Percentiles rank a stretch among this genome's conserved stretches.
Conservation (phyloP, 2,329 filamentous ascomycete genomes). For the Penicillium sp. region DNA sequence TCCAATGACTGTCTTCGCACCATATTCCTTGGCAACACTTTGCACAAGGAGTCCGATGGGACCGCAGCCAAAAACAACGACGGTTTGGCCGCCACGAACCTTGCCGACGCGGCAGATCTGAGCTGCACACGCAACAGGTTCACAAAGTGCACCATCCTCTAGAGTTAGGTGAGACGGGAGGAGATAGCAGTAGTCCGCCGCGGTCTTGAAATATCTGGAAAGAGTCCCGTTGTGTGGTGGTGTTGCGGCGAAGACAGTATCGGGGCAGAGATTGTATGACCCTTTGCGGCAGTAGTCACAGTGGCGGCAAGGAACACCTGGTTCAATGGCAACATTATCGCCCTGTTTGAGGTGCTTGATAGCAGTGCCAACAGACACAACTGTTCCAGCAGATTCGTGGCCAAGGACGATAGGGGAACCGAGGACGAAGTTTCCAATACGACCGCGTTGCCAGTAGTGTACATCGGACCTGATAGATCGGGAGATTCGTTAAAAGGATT, state of each 20-base stretch:
- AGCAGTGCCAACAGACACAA: slow-evolving; percentile 23
- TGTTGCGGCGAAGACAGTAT: slow-evolving; percentile 52
- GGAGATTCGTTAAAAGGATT: too few relatives aligned
- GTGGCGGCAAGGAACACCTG: slow-evolving; percentile 40
- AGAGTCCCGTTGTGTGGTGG: slow-evolving; percentile 55
- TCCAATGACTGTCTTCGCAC: slow-evolving; percentile 49
- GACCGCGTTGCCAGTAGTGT: too few relatives aligned
- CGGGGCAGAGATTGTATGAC: slow-evolving; percentile 26
- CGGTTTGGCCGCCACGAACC: slow-evolving; percentile 44
- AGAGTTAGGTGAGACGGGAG: slow-evolving; percentile 49
- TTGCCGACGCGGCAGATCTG: slow-evolving; percentile 48
- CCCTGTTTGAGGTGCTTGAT: slow-evolving; percentile 27
- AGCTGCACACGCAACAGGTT: slow-evolving; percentile 56
- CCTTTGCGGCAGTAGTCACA: slow-evolving; percentile 27
- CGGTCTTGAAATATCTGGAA: slow-evolving; percentile 51
- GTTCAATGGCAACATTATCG: slow-evolving; percentile 28
- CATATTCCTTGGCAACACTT: slow-evolving; percentile 50
- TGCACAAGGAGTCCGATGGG: slow-evolving; percentile 53
- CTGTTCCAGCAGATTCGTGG: slow-evolving; percentile 28
- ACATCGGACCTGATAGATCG: too few relatives aligned
- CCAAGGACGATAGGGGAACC: slow-evolving; percentile 39
- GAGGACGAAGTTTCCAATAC: too few relatives aligned
- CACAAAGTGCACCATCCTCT: slow-evolving; percentile 56
- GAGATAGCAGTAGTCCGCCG: slow-evolving; percentile 51
- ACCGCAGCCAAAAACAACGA: slow-evolving; percentile 54